phyloP scores from a whole-genome alignment of 169 alveolate species.

The Cryptosporidium baileyi region DNA sequence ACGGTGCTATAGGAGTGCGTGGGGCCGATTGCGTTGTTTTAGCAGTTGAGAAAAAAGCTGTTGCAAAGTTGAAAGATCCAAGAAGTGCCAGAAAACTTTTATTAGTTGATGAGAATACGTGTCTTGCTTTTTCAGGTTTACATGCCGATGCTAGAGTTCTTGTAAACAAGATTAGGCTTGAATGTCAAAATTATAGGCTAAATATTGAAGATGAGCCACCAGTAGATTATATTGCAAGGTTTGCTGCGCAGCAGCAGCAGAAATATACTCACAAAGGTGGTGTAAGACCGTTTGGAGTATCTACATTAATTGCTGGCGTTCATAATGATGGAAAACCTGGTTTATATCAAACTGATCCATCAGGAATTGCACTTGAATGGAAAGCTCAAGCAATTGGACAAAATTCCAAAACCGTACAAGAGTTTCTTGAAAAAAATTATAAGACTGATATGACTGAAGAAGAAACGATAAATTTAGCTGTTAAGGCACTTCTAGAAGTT shows the following conservation, averaged over 20 bases:
- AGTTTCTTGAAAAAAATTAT: conserved; percentile 93
- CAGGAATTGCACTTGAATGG: conserved; percentile 97
- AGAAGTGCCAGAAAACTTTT: conserved; percentile 88
- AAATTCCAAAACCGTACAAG: conserved; percentile 93
- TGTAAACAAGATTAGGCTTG: conserved; percentile 91
- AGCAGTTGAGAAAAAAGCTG: conserved; percentile 97
- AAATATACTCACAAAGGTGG: conserved; percentile 97
- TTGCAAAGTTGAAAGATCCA: conserved; percentile 94
- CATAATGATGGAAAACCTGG: conserved; percentile 88
- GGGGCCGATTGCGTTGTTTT: conserved; percentile 94
- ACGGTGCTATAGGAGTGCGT: conserved; percentile 95
- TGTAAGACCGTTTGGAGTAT: conserved; percentile 98
- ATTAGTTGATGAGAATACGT: conserved; percentile 91
- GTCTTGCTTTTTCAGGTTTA: conserved; percentile 97
- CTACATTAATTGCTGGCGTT: conserved; percentile 94
- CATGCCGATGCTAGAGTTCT: conserved; percentile 99
- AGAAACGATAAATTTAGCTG: conserved; percentile 88
- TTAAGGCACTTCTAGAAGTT: conserved; percentile 93
- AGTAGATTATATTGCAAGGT: conserved; percentile 94
- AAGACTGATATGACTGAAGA: conserved; percentile 87
- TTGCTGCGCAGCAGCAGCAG: conserved; percentile 93
- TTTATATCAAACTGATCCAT: conserved; percentile 97
- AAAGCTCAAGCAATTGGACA: conserved; percentile 98
- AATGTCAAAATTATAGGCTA: conserved; percentile 94
- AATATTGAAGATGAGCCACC: conserved; percentile 94